A percentile compares a stretch with the other conserved stretches of the same genome.
Conservation (phyloP, 805 yeast genomes). For the Cyberlindnera misumaiensis region DNA sequence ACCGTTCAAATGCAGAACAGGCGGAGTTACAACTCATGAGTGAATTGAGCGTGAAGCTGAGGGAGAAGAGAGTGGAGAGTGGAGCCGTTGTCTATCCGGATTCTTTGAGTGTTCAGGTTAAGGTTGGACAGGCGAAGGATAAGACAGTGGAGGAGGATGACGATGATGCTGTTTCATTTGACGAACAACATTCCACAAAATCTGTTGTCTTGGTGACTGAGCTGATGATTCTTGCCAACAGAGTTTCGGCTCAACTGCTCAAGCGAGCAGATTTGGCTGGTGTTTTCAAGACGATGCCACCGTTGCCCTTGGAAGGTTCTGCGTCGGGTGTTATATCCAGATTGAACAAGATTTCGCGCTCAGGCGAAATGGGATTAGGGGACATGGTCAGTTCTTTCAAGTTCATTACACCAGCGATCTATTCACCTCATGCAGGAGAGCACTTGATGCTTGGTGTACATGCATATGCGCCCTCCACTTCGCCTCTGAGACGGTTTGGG, state of each 20-base stretch:
- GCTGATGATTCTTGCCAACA: conserved; percentile 75
- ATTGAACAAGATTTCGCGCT: conserved; percentile 18
- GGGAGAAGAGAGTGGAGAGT: conserved; percentile 23
- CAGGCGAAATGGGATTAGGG: conserved; percentile 17
- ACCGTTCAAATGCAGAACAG: conserved; percentile 8
- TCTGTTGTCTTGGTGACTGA: conserved; percentile 72
- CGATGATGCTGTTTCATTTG: conserved; percentile 10
- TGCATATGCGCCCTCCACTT: conserved; percentile 69
- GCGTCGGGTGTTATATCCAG: conserved; percentile 21
- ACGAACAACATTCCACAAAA: conserved; percentile 27
- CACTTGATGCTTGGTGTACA: conserved; percentile 63
- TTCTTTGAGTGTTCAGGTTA: conserved; percentile 22
- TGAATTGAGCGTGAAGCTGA: conserved; percentile 25
- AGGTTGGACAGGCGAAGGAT: conserved; percentile 2
- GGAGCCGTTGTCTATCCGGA: conserved; percentile 38
- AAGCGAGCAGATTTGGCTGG: conserved; percentile 40
- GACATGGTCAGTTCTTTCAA: conserved; percentile 39
- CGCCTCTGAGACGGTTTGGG: conserved; percentile 80
- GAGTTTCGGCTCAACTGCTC: conserved; percentile 47
- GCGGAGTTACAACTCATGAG: conserved; percentile 32
- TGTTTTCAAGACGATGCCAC: conserved; percentile 33
- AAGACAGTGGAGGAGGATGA: conserved; percentile 2
- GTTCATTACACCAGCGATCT: conserved; percentile 46
- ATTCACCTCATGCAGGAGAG: conserved; percentile 34
- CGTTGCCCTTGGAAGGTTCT: conserved; percentile 16